These are phyloP conservation scores for Phragmites australis DNA, from an alignment of 176 grass and related monocot species.

Conservation along the genomic window DNA sequence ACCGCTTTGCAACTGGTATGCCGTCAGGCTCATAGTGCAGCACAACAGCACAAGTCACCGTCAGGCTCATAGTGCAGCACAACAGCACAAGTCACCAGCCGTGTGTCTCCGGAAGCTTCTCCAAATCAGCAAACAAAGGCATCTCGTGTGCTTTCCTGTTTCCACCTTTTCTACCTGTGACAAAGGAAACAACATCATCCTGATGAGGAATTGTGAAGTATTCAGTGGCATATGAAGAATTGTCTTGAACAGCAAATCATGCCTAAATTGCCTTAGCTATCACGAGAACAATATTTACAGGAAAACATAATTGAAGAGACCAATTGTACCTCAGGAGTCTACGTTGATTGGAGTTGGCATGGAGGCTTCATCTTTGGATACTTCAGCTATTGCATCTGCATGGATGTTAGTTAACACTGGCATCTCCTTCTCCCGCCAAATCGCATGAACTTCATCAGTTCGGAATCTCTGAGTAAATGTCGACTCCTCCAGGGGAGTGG, in stretches of 20 bases:
- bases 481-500: conserved; percentile 71
- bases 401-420: conserved; percentile 32
- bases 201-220: not conserved
- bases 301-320: conserved; percentile 2
- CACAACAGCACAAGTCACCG: not conserved
- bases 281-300: not conserved
- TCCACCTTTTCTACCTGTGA: not conserved
- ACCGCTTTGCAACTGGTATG: not conserved
- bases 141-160: not conserved
- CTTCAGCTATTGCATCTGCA: conserved; percentile 45
- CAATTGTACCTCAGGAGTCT: conserved; percentile 65
- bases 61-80: no score
- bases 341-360: conserved; percentile 34
- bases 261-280: not conserved
- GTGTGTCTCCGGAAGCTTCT: not conserved
- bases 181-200: no score
- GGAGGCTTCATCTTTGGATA: conserved; percentile 34
- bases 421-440: conserved; percentile 87
- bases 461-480: conserved; percentile 94
- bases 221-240: not conserved
- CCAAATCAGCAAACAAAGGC: not conserved
- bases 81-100: not conserved
- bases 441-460: conserved; percentile 90
- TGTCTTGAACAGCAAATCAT: not conserved
- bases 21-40: not conserved